Percentiles rank a stretch among this genome's conserved stretches.
Evolutionary conservation across 306 rosid genomes (phyloP).

Genomic region (Carpinus viminea): DNA sequence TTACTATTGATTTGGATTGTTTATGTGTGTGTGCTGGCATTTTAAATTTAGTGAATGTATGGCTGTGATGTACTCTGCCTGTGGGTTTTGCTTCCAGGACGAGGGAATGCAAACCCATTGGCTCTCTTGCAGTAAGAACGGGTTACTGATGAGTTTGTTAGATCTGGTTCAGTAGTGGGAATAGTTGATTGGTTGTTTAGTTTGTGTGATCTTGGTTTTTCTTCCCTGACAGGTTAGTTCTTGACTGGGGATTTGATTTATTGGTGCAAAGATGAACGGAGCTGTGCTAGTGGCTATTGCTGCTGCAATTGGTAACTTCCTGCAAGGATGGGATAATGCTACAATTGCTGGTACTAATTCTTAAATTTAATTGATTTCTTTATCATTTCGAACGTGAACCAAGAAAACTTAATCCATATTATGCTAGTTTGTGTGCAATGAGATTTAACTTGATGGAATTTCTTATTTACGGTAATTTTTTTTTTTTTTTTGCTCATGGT

Average conservation of each 20-base stretch:
- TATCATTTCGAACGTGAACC: not conserved
- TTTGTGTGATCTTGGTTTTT: slow-evolving; percentile 12
- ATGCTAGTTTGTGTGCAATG: not conserved
- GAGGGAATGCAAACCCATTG: not conserved
- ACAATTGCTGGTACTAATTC: slow-evolving; percentile 72
- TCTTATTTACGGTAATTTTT: not conserved
- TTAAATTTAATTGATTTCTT: not conserved
- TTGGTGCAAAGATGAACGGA: slow-evolving; percentile 55
- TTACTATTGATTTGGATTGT: slow-evolving; percentile 2
- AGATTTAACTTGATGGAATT: not conserved
- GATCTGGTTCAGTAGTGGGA: slow-evolving; percentile 15
- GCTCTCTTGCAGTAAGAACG: not conserved
- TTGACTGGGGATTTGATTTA: slow-evolving; percentile 16
- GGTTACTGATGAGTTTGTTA: not conserved
- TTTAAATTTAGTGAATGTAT: not conserved
- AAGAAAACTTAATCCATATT: not conserved
- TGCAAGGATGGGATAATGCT: slow-evolving; percentile 97
- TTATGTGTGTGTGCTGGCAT: slow-evolving; percentile 3
- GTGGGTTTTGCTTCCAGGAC: not conserved
- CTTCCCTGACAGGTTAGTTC: slow-evolving; percentile 22
- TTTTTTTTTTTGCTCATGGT: not conserved
- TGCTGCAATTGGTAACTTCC: slow-evolving; percentile 80
- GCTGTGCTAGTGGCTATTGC: slow-evolving; percentile 79
- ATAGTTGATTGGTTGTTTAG: not conserved
- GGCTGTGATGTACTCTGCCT: not conserved